Conservation (phyloP, 2,329 filamentous ascomycete species). For the Hortaea werneckii region DNA sequence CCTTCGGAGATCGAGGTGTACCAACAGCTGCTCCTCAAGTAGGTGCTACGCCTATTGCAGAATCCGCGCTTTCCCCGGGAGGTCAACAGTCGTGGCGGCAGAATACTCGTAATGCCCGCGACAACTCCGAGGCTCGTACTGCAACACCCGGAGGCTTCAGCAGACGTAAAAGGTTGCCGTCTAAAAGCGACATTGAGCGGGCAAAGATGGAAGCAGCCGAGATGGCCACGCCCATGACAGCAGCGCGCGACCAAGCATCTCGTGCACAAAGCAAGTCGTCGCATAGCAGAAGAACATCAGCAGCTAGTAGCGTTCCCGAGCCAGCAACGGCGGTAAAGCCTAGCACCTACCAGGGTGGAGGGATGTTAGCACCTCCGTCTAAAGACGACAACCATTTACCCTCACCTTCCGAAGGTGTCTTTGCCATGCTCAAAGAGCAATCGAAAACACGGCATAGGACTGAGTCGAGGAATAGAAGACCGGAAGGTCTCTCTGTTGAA, state of each 20-base stretch:
- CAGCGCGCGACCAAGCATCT: slow-evolving; percentile 43
- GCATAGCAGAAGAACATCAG: slow-evolving; percentile 13
- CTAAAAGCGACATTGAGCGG: slow-evolving; percentile 36
- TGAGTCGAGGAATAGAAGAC: slow-evolving; percentile 60
- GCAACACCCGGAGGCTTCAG: slow-evolving; percentile 51
- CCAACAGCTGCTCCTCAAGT: slow-evolving; percentile 27
- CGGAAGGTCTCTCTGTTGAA: slow-evolving; percentile 51
- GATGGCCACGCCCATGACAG: slow-evolving; percentile 49
- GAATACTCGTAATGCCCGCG: slow-evolving; percentile 25
- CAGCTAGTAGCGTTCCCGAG: slow-evolving; percentile 14
- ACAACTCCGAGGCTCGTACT: slow-evolving; percentile 43
- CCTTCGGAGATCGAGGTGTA: slow-evolving; percentile 57
- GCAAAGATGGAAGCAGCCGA: slow-evolving; percentile 48
- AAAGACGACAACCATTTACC: slow-evolving; percentile 44
- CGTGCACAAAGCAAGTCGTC: not conserved
- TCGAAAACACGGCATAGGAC: slow-evolving; percentile 46
- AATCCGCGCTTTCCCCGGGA: slow-evolving; percentile 56
- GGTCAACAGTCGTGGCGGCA: slow-evolving; percentile 35
- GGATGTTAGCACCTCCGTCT: slow-evolving; percentile 7
- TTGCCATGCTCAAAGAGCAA: slow-evolving; percentile 52
- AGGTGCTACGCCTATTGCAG: slow-evolving; percentile 77
- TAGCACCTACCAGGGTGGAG: slow-evolving; percentile 8
- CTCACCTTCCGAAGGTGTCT: slow-evolving; percentile 56
- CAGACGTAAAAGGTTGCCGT: slow-evolving; percentile 56
- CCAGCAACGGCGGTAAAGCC: slow-evolving; percentile 19